These are phyloP conservation scores for Wallacemonas sp. DNA, from an alignment of 208 protist genomes.

Conservation along the genomic window DNA sequence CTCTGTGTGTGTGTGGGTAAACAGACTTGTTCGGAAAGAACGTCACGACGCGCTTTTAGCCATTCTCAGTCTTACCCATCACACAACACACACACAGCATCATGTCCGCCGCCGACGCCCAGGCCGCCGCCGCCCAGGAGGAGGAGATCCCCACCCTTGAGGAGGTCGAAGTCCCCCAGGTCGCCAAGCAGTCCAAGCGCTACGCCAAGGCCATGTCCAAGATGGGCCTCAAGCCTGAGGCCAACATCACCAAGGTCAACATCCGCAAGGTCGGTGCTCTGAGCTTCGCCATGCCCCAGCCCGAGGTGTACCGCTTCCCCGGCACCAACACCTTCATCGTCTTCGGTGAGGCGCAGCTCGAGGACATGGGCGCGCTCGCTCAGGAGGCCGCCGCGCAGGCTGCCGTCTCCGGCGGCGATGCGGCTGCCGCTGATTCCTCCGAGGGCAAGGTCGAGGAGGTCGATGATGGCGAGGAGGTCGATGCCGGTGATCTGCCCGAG, in stretches of 20 bases:
- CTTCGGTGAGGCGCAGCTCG: constrained; percentile 97
- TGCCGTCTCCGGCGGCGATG: constrained; percentile 53
- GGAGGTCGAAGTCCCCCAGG: constrained; percentile 65
- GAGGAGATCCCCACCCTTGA: constrained; percentile 79
- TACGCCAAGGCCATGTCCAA: constrained; percentile 96
- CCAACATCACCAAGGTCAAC: constrained; percentile 92
- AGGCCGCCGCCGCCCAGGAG: constrained; percentile 52
- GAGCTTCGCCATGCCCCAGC: constrained; percentile 92
- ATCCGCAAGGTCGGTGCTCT: constrained; percentile 91
- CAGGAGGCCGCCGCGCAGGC: constrained; percentile 74
- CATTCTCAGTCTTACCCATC: not conserved
- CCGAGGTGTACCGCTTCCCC: constrained; percentile 96
- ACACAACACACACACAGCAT: constrained; percentile 3
- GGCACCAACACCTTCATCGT: constrained; percentile 97
- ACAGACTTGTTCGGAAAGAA: constrained; percentile 14
- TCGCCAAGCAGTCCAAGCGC: constrained; percentile 92
- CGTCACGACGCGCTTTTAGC: constrained; percentile 3
- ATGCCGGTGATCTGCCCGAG: constrained; percentile 62
- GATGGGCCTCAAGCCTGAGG: constrained; percentile 95
- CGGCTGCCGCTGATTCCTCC: constrained; percentile 25
- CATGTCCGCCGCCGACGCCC: constrained; percentile 59
- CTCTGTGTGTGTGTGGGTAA: not conserved
- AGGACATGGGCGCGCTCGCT: constrained; percentile 75
- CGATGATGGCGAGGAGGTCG: constrained; percentile 58
- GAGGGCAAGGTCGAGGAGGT: constrained; percentile 26